phyloP scores from a whole-genome alignment of 2,329 filamentous ascomycete genomes.

The Cryphonectria japonica region DNA sequence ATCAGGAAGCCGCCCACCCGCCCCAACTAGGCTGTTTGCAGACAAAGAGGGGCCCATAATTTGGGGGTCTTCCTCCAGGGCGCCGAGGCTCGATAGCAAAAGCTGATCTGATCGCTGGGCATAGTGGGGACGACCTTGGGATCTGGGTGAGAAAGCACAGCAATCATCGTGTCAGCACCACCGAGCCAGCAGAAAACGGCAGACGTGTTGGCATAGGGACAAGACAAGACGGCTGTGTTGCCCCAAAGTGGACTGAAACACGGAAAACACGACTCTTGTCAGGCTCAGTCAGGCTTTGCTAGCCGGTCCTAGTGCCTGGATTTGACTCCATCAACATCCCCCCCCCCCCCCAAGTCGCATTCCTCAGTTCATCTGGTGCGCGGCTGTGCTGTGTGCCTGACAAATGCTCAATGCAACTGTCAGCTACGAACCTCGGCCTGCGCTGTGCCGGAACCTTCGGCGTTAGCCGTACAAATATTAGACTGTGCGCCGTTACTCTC shows the following conservation, averaged over 20 bases:
- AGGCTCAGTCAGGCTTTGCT: too few species aligned
- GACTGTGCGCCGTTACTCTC: conserved; percentile 14
- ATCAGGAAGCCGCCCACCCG: neutral
- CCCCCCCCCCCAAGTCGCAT: neutral
- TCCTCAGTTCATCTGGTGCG: neutral
- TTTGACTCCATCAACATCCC: neutral
- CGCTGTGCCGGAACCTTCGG: neutral
- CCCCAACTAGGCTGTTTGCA: neutral
- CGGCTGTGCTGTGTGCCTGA: neutral
- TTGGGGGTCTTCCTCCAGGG: neutral
- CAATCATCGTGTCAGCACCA: neutral
- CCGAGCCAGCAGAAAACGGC: neutral
- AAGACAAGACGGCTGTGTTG: neutral
- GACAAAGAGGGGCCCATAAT: neutral
- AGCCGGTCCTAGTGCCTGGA: neutral
- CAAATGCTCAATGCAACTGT: conserved; percentile 4
- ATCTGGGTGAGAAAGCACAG: neutral
- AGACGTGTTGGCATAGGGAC: neutral
- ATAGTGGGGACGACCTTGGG: neutral
- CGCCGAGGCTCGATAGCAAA: neutral
- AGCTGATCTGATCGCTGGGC: neutral
- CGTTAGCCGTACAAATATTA: conserved; percentile 9
- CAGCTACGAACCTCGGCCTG: conserved; percentile 14
- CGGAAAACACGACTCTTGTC: neutral
- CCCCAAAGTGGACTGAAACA: neutral